phyloP scores from a whole-genome alignment of 2,329 filamentous ascomycete species.

The Coleophoma eucalyptorum region DNA sequence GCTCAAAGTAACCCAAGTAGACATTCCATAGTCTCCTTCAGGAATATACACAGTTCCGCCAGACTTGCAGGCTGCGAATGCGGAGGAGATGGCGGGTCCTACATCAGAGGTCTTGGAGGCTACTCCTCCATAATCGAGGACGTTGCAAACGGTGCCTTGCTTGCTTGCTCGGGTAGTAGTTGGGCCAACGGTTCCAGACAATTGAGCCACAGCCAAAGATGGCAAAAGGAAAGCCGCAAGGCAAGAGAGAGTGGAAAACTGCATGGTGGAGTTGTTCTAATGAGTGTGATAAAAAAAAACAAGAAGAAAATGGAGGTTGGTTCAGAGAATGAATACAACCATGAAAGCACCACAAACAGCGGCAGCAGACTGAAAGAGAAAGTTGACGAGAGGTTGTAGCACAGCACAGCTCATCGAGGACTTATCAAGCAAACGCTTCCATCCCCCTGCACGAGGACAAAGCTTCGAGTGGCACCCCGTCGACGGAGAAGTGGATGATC shows the following conservation, averaged over 20 bases:
- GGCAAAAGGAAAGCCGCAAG: slow-evolving; percentile 12
- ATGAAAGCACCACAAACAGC: not conserved
- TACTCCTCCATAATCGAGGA: slow-evolving; percentile 46
- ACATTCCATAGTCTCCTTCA: slow-evolving; percentile 37
- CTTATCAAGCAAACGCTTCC: not conserved
- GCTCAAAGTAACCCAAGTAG: slow-evolving; percentile 43
- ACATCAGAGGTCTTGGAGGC: slow-evolving; percentile 49
- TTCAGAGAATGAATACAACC: not conserved
- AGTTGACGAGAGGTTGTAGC: not conserved
- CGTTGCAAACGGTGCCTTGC: slow-evolving; percentile 44
- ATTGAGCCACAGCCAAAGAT: slow-evolving; percentile 28
- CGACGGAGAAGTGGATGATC: no score
- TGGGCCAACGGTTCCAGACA: slow-evolving; percentile 40
- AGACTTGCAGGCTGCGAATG: slow-evolving; percentile 44
- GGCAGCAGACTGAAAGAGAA: not conserved
- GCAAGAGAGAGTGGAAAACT: slow-evolving; percentile 6
- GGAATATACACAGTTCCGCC: slow-evolving; percentile 36
- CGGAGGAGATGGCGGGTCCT: slow-evolving; percentile 40
- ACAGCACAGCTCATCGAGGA: not conserved
- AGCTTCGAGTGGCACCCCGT: no score
- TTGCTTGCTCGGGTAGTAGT: slow-evolving; percentile 38
- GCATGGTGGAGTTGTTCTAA: slow-evolving; percentile 8
- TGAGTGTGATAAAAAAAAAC: not conserved
- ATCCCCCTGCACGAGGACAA: not conserved
- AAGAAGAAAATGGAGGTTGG: not conserved